These are phyloP conservation scores for Sclerotinia spermophila DNA, from an alignment of 2,329 filamentous ascomycete genomes.

Conservation along the genomic window DNA sequence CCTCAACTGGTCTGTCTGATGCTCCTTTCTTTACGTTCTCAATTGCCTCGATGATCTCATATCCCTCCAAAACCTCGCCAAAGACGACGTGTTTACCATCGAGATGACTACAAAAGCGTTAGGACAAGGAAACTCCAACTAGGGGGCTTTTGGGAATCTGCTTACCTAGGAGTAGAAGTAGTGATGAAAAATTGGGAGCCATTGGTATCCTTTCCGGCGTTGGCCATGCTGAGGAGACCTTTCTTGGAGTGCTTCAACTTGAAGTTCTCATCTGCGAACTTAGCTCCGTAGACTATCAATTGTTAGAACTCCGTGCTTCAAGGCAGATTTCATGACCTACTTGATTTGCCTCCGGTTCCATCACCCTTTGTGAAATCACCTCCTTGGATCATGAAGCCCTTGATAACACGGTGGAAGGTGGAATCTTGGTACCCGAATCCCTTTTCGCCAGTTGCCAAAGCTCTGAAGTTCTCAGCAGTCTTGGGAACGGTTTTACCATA, in stretches of 20 bases:
- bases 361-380: slow-evolving; percentile 83
- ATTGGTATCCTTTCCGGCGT: slow-evolving; percentile 80
- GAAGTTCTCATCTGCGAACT: slow-evolving; percentile 90
- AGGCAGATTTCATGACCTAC: slow-evolving; percentile 44
- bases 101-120: slow-evolving; percentile 58
- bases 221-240: slow-evolving; percentile 81
- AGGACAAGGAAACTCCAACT: slow-evolving; percentile 17
- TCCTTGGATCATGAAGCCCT: slow-evolving; percentile 88
- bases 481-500: slow-evolving; percentile 86
- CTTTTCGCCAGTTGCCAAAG: slow-evolving; percentile 75
- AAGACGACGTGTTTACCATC: slow-evolving; percentile 84
- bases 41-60: slow-evolving; percentile 75
- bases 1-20: slow-evolving; percentile 65
- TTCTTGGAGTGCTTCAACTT: slow-evolving; percentile 89
- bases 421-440: background rate
- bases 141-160: background rate
- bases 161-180: slow-evolving; percentile 70
- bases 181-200: slow-evolving; percentile 92
- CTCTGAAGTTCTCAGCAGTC: slow-evolving; percentile 70
- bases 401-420: slow-evolving; percentile 87
- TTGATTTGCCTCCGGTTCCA: slow-evolving; percentile 81
- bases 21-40: slow-evolving; percentile 64
- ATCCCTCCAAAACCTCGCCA: slow-evolving; percentile 83
- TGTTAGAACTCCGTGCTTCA: slow-evolving; percentile 22
- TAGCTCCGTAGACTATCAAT: slow-evolving; percentile 69